These are phyloP conservation scores for Rubroboletus satanas DNA, from an alignment of 768 basidiomycete species.

Conservation along the genomic window DNA sequence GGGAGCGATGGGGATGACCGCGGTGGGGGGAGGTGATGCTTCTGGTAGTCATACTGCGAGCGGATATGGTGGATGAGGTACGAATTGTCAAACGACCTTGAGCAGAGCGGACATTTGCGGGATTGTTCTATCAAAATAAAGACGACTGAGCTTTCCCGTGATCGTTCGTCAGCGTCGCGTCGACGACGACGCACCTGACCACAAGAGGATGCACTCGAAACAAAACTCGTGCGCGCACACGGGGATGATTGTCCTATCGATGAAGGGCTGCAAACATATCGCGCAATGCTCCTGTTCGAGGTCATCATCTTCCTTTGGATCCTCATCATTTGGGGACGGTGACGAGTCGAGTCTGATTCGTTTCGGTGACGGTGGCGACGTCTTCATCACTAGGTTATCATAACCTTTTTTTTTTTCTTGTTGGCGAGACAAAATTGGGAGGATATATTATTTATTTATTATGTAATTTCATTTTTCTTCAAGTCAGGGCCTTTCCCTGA, in stretches of 20 bases:
- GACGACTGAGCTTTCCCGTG: neutral
- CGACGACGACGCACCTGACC: constrained; percentile 60
- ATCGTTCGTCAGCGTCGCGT: neutral
- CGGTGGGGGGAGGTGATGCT: constrained; percentile 69
- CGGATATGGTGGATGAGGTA: constrained; percentile 79
- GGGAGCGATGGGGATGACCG: constrained; percentile 45
- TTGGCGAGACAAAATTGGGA: no score
- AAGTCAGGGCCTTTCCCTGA: no score
- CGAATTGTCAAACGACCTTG: constrained; percentile 55
- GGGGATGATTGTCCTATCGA: constrained; percentile 78
- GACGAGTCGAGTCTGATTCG: constrained; percentile 30
- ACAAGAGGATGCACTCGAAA: constrained; percentile 83
- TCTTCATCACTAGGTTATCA: neutral
- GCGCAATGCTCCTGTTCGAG: constrained; percentile 52
- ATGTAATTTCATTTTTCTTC: neutral
- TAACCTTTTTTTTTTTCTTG: neutral
- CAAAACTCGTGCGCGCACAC: constrained; percentile 91
- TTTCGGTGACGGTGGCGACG: constrained; percentile 4
- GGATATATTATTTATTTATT: neutral
- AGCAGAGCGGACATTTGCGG: constrained; percentile 72
- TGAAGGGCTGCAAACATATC: constrained; percentile 77
- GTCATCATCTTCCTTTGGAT: neutral
- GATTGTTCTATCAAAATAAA: constrained; percentile 54
- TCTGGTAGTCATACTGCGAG: constrained; percentile 76
- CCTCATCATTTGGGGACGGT: neutral